phyloP scores from a whole-genome alignment of 805 yeast species.

The Candida morakotiae region DNA sequence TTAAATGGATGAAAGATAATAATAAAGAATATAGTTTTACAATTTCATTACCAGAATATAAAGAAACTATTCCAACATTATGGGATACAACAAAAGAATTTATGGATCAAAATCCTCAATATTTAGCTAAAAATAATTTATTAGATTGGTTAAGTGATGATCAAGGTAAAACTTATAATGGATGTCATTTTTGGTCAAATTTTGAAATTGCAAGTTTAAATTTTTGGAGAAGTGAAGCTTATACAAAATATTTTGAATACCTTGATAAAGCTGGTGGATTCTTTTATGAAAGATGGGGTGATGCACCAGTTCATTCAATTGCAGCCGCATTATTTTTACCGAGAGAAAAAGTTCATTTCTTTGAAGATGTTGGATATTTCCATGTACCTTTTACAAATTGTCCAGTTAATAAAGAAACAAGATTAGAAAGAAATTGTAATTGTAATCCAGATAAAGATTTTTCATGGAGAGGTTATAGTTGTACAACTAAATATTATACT shows the following conservation, averaged over 20 bases:
- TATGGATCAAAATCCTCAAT: slow-evolving; percentile 54
- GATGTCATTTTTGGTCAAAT: slow-evolving; percentile 88
- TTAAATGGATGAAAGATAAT: slow-evolving; percentile 69
- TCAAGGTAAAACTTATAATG: slow-evolving; percentile 73
- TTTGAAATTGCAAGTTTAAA: slow-evolving; percentile 73
- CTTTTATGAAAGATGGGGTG: slow-evolving; percentile 90
- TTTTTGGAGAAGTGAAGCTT: slow-evolving; percentile 73
- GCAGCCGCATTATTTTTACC: slow-evolving; percentile 78
- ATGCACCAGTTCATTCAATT: slow-evolving; percentile 85
- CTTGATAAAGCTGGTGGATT: slow-evolving; percentile 81
- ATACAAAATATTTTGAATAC: slow-evolving; percentile 61
- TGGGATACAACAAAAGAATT: slow-evolving; percentile 75
- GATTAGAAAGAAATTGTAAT: slow-evolving; percentile 59
- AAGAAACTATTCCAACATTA: slow-evolving; percentile 77
- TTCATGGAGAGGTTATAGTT: slow-evolving; percentile 72
- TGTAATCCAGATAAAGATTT: slow-evolving; percentile 73
- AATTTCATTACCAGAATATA: slow-evolving; percentile 74
- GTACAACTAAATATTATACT: slow-evolving; percentile 61
- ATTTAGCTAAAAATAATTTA: slow-evolving; percentile 57
- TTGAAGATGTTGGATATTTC: slow-evolving; percentile 80
- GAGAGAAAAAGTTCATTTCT: slow-evolving; percentile 65
- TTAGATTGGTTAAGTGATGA: slow-evolving; percentile 67
- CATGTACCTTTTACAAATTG: slow-evolving; percentile 81
- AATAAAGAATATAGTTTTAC: slow-evolving; percentile 83
- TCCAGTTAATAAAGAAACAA: slow-evolving; percentile 63